Evolutionary conservation across 257 asterid genomes (phyloP).

Genomic region (Phtheirospermum japonicum): DNA sequence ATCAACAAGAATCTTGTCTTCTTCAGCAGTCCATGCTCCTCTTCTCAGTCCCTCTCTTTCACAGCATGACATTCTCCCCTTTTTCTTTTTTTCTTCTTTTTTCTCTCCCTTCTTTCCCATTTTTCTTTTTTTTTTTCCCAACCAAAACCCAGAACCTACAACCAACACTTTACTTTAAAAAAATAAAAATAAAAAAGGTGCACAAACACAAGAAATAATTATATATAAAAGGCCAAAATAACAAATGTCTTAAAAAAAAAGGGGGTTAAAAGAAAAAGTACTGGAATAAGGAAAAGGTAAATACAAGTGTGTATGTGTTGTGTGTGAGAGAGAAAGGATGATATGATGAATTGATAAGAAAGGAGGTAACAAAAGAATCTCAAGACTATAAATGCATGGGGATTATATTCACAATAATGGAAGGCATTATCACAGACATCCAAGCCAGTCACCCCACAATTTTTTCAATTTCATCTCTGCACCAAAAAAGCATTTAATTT

Average conservation of each 20-base stretch:
- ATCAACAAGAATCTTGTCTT: constrained; percentile 68
- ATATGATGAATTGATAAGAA: constrained; percentile 25
- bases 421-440: constrained; percentile 35
- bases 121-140: neutral
- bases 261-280: neutral
- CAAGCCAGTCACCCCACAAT: constrained; percentile 23
- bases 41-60: constrained; percentile 47
- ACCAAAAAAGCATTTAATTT: constrained; percentile 36
- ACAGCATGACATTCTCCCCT: constrained; percentile 51
- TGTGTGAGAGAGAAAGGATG: constrained; percentile 19
- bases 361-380: constrained; percentile 35
- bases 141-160: neutral
- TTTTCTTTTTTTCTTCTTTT: constrained; percentile 26
- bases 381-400: constrained; percentile 41
- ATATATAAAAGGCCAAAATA: neutral
- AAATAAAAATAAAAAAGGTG: no score
- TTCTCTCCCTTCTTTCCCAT: constrained; percentile 40
- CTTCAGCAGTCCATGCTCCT: constrained; percentile 75
- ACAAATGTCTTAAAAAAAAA: constrained; percentile 2
- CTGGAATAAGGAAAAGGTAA: constrained; percentile 1
- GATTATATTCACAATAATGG: constrained; percentile 37
- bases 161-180: no score
- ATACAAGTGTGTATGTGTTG: neutral
- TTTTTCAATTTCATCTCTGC: constrained; percentile 31
- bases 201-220: neutral